Evolutionary conservation across 441 rosid genomes (phyloP).

Genomic region (Adansonia rubrostipa): DNA sequence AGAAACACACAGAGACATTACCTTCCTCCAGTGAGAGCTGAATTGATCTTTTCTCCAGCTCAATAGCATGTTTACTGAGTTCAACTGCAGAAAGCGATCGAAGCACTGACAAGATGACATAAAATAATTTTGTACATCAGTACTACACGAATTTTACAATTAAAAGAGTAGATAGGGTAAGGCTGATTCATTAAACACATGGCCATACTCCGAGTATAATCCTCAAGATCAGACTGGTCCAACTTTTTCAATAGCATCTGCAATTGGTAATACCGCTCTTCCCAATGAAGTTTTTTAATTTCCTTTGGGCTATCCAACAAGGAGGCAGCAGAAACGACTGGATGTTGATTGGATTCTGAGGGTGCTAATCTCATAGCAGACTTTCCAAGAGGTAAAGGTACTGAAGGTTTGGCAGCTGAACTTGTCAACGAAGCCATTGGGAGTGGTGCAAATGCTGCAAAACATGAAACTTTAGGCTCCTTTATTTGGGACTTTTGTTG

Average conservation of each 20-base stretch:
- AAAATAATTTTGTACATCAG: conserved; percentile 26
- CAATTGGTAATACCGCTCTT: conserved; percentile 72
- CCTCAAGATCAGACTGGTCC: conserved; percentile 64
- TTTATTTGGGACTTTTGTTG: conserved; percentile 40
- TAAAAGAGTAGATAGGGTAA: not conserved
- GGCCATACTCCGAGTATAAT: conserved; percentile 71
- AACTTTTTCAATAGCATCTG: conserved; percentile 61
- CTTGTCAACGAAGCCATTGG: conserved; percentile 45
- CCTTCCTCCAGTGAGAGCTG: conserved; percentile 97
- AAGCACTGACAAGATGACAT: conserved; percentile 54
- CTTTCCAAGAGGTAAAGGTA: conserved; percentile 45
- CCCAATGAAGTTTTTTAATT: conserved; percentile 57
- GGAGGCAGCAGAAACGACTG: conserved; percentile 33
- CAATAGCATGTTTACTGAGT: conserved; percentile 86
- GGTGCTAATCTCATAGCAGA: conserved; percentile 40
- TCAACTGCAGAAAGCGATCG: conserved; percentile 74
- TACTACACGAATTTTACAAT: conserved; percentile 8
- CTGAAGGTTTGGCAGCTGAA: conserved; percentile 50
- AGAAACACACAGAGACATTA: conserved; percentile 24
- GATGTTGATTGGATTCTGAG: conserved; percentile 40
- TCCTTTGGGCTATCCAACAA: conserved; percentile 38
- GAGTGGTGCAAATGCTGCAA: conserved; percentile 48
- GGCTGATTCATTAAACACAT: conserved; percentile 14
- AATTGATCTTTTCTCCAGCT: conserved; percentile 90
- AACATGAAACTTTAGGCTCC: conserved; percentile 46